Base-by-base conservation (phyloP, 73 alveolate genomes). In the Tetrahymena thermophila region DNA sequence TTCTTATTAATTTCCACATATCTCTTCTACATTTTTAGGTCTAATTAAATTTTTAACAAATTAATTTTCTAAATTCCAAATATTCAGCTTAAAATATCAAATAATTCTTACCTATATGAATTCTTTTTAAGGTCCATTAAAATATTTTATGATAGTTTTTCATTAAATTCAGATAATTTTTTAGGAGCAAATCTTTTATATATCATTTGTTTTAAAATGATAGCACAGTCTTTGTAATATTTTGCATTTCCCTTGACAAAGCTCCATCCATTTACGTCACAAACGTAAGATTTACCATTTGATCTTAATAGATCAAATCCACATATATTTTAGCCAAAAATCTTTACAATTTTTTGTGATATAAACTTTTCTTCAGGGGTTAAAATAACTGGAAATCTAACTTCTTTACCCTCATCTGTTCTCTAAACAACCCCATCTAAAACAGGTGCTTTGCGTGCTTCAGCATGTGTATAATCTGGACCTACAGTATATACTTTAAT, bases 401-500 rank as follows among this genome's bases (percentile, higher is more conserved):
- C 98, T 96, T 99, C 99, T 96, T 99, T 99, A n/a, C 99, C 99
- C 55, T 98, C 98, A 58, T 98, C 96, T 7, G 99, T 97, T 96
- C 99, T 97, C 94, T 98, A 71, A 15, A 98, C 99, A 85, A 96
- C 98, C 13, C 99, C 99, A 96, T 98, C 99, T 43, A 99, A 97
- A 21, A 99, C 96, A 40, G 99, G 99, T 94, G 99, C 97, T 94
- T 99, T 99, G 71, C 99, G 95, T 4, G 99, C 99, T 95, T 99
- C 99, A 19, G 99, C 99, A 95, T 99, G 99, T 11, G 99, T 99
- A 96, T 97, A 99, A 44, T 97, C 98, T 43, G 97, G 98, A 31
- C 99, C 99, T 23, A 98, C 99, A 3, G 99, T 98, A 97, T 99
- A 99, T 14, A 98, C 99, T 97, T 99, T 99, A 95, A 99, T 98